Conservation (phyloP, 2,329 filamentous ascomycete genomes). For the Arthroderma uncinatum region DNA sequence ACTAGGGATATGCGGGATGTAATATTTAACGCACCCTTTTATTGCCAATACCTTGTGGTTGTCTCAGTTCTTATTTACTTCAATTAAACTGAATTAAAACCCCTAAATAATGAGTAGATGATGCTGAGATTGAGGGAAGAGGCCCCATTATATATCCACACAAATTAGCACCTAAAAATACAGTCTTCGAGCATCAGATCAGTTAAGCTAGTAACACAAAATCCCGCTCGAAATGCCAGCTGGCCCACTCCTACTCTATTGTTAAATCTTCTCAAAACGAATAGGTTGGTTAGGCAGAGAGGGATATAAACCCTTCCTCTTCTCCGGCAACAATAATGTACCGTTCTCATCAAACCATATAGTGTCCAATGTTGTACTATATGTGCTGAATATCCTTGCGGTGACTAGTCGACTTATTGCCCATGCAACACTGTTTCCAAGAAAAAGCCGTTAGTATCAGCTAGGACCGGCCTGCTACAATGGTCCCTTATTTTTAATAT, state of each 20-base stretch:
- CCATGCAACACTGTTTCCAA: conserved; percentile 13
- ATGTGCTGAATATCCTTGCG: conserved; percentile 14
- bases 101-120: not conserved
- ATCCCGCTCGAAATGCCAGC: too few species aligned
- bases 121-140: not conserved
- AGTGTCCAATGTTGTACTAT: conserved; percentile 11
- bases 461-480: too few species aligned
- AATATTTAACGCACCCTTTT: not conserved
- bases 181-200: not conserved
- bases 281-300: conserved; percentile 11
- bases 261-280: not conserved
- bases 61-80: too few species aligned
- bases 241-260: not conserved
- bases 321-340: conserved; percentile 4
- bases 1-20: not conserved
- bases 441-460: not conserved
- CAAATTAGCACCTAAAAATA: not conserved
- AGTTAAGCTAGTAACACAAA: not conserved
- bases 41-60: too few species aligned
- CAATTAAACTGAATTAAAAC: too few species aligned
- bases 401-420: conserved; percentile 12
- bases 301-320: conserved; percentile 13
- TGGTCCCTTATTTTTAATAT: not conserved
- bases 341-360: conserved; percentile 5
- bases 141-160: not conserved